Evolutionary conservation across 495 filamentous ascomycete species (phyloP).

Genomic region (Acidiella bohemica): DNA sequence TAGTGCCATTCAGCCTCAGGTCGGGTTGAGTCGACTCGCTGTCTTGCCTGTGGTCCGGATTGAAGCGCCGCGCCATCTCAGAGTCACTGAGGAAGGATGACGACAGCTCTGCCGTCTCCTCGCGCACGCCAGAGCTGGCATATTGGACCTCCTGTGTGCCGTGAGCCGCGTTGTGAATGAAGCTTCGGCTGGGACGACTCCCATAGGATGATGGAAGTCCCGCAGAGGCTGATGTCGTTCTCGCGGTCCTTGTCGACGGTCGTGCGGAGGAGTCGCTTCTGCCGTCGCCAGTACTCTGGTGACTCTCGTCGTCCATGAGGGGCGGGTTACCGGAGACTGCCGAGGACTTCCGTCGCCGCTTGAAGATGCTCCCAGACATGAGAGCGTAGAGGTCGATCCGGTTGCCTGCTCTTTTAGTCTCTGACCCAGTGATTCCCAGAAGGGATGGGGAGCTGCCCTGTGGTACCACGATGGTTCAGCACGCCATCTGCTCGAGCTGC

Average conservation of each 20-base stretch:
- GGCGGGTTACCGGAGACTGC: background rate
- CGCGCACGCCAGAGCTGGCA: conserved; percentile 62
- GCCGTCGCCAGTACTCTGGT: background rate
- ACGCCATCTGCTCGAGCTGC: too few species aligned
- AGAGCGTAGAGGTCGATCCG: too few species aligned
- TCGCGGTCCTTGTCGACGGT: too few species aligned
- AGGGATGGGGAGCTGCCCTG: too few species aligned
- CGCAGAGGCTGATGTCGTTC: too few species aligned
- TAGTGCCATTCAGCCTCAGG: conserved; percentile 20
- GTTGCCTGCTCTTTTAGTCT: too few species aligned
- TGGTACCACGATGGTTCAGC: too few species aligned
- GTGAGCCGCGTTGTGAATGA: conserved; percentile 60
- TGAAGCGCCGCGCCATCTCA: conserved; percentile 13
- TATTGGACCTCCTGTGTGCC: conserved; percentile 53
- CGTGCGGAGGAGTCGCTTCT: too few species aligned
- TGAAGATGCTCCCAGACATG: conserved; percentile 12
- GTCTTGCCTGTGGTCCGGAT: conserved; percentile 7
- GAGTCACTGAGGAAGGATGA: conserved; percentile 66
- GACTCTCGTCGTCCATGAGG: conserved; percentile 2
- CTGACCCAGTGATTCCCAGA: too few species aligned
- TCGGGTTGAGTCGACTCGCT: conserved; percentile 24
- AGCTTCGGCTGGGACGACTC: conserved; percentile 24
- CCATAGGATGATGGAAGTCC: conserved; percentile 29
- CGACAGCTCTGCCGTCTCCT: conserved; percentile 84
- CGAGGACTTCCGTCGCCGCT: conserved; percentile 8